Conservation (phyloP, 1,139 yeast genomes). For the Magnusiomyces paraingens region DNA sequence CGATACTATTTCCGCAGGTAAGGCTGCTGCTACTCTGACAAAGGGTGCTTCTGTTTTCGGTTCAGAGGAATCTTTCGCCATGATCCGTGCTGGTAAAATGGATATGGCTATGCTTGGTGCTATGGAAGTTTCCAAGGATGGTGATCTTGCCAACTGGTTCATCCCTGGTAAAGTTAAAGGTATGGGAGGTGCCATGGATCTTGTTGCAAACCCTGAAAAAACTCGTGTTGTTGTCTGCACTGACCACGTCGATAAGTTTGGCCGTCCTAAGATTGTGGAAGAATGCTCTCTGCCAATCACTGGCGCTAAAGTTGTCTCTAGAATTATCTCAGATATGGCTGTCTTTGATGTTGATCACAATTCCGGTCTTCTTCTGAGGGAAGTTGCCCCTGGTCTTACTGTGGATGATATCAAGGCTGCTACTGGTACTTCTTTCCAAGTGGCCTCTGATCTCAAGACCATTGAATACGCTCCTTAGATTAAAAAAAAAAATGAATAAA, state of each 20-base stretch:
- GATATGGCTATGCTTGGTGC: constrained; percentile 41
- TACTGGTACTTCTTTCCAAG: constrained; percentile 37
- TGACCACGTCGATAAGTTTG: constrained; percentile 40
- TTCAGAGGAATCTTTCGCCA: constrained; percentile 42
- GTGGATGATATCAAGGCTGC: constrained; percentile 35
- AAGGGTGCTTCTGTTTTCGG: constrained; percentile 42
- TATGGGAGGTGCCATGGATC: constrained; percentile 48
- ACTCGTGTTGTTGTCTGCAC: constrained; percentile 41
- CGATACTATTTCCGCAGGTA: constrained; percentile 43
- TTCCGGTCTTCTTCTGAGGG: constrained; percentile 36
- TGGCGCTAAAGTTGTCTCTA: constrained; percentile 40
- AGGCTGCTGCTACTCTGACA: constrained; percentile 40
- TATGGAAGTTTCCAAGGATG: constrained; percentile 39
- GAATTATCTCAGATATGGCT: constrained; percentile 42
- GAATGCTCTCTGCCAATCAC: constrained; percentile 41
- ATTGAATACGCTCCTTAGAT: constrained; percentile 7
- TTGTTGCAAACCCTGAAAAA: constrained; percentile 40
- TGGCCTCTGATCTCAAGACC: constrained; percentile 31
- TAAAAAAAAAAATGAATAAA: too few species aligned
- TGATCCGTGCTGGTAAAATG: constrained; percentile 42
- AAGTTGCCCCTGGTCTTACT: constrained; percentile 35
- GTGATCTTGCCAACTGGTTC: constrained; percentile 45
- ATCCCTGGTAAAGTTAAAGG: constrained; percentile 44
- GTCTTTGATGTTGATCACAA: constrained; percentile 40
- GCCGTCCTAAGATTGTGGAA: constrained; percentile 39